These are phyloP conservation scores for Sporothrix phasma DNA, from an alignment of 2,329 filamentous ascomycete species.

Conservation along the genomic window DNA sequence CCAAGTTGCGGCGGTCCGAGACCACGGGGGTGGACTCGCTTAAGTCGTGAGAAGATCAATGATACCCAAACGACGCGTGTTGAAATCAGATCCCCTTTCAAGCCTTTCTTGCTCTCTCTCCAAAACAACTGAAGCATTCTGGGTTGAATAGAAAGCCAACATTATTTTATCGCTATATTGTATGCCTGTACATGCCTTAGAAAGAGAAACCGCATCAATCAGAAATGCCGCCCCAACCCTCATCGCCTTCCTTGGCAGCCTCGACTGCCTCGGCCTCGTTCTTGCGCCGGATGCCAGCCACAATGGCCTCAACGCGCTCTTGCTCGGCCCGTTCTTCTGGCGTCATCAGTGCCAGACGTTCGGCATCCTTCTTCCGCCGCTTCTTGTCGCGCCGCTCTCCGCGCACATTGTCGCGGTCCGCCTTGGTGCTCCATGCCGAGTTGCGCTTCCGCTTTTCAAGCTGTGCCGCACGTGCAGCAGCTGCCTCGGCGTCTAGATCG, in stretches of 20 bases:
- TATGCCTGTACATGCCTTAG: neutral
- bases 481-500: constrained; percentile 25
- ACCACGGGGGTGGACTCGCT: no score
- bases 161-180: neutral
- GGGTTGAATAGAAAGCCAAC: neutral
- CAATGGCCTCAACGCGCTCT: constrained; percentile 52
- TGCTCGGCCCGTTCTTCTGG: constrained; percentile 56
- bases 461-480: constrained; percentile 26
- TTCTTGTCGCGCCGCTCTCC: constrained; percentile 29
- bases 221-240: constrained; percentile 10
- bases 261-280: constrained; percentile 32
- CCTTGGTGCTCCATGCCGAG: constrained; percentile 63
- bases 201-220: neutral
- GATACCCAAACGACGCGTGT: neutral
- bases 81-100: neutral
- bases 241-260: neutral
- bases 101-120: neutral
- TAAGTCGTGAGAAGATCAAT: no score
- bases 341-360: constrained; percentile 55
- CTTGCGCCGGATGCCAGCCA: constrained; percentile 51
- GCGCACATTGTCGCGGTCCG: constrained; percentile 54
- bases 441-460: constrained; percentile 47
- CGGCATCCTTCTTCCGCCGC: constrained; percentile 43
- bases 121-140: neutral
- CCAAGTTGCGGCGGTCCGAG: neutral